phyloP scores from a whole-genome alignment of 2,329 filamentous ascomycete species.

The Penicillium hesseltinei region DNA sequence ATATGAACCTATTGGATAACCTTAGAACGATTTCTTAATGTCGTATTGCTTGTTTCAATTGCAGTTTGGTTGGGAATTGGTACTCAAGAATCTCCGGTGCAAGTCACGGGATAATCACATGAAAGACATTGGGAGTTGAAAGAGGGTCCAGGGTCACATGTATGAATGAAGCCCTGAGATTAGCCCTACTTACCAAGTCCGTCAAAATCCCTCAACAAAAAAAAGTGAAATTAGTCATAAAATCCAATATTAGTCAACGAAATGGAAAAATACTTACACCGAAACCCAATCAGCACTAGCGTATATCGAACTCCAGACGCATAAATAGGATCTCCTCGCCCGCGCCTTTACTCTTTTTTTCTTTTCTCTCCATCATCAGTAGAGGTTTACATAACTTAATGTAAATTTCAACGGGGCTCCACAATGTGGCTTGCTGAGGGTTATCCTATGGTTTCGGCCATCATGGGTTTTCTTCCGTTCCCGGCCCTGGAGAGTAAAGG shows the following conservation, averaged over 20 bases:
- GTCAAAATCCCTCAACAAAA: background rate
- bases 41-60: background rate
- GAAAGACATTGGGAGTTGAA: background rate
- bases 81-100: background rate
- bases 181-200: background rate
- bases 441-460: constrained; percentile 46
- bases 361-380: constrained; percentile 50
- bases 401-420: constrained; percentile 50
- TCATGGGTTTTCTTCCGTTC: constrained; percentile 52
- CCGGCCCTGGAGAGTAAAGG: constrained; percentile 46
- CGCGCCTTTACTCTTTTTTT: constrained; percentile 33
- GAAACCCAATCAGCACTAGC: constrained; percentile 26
- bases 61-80: background rate
- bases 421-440: constrained; percentile 51
- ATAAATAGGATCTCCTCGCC: constrained; percentile 29
- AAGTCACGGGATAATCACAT: constrained; percentile 5
- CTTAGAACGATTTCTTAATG: background rate
- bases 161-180: accelerated
- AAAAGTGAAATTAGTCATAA: background rate
- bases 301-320: constrained; percentile 10
- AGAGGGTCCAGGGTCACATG: background rate
- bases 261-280: constrained; percentile 10
- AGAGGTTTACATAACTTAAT: constrained; percentile 53
- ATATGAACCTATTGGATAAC: background rate
- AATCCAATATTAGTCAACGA: constrained; percentile 1